Evolutionary conservation across 306 rosid species (phyloP).

Genomic region (Lathyrus oleraceus): DNA sequence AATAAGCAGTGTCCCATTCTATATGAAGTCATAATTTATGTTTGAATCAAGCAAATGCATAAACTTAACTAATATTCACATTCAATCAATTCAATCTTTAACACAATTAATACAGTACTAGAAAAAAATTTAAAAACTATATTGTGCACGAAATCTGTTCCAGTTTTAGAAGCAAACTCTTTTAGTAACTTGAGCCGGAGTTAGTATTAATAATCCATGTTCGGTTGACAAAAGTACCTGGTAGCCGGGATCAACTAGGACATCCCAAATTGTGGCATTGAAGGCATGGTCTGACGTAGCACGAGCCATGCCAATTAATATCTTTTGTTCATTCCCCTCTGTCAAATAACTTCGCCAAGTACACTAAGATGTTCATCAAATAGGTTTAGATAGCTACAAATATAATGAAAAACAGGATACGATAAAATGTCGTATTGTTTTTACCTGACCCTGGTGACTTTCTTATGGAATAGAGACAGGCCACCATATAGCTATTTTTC

Average conservation of each 20-base stretch:
- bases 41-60: neutral
- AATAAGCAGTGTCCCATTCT: conserved; percentile 25
- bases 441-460: conserved; percentile 84
- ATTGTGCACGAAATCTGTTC: conserved; percentile 6
- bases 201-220: conserved; percentile 23
- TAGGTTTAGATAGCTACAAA: conserved; percentile 55
- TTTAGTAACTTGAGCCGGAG: neutral
- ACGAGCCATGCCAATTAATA: conserved; percentile 95
- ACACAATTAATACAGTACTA: conserved; percentile 1
- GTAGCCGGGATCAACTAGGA: conserved; percentile 88
- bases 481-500: conserved; percentile 92
- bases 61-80: neutral
- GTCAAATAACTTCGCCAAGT: conserved; percentile 99
- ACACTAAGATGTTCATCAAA: conserved; percentile 88
- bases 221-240: conserved; percentile 56
- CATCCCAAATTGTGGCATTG: conserved; percentile 99
- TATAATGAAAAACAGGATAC: conserved; percentile 37
- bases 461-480: conserved; percentile 72
- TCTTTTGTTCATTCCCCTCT: conserved; percentile 76
- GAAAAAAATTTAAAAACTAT: neutral
- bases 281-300: conserved; percentile 99
- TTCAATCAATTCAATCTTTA: conserved; percentile 12
- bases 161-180: conserved; percentile 11
- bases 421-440: conserved; percentile 34
- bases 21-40: neutral